These are phyloP conservation scores for Cephaloascus albidus DNA, from an alignment of 805 yeast genomes.

Conservation along the genomic window DNA sequence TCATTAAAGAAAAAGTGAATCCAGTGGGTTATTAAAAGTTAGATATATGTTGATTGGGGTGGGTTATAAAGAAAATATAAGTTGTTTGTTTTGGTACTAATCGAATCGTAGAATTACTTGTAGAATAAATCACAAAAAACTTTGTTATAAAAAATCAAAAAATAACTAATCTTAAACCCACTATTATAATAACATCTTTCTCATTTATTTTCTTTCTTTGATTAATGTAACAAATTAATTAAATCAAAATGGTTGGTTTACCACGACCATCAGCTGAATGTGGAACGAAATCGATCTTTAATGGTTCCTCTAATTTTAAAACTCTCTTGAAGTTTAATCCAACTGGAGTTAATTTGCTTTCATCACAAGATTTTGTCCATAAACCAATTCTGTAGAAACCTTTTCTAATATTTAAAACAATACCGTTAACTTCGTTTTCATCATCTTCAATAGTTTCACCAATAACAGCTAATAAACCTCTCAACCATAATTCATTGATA, in stretches of 20 bases:
- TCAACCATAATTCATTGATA: constrained; percentile 87
- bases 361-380: constrained; percentile 84
- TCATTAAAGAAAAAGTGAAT: constrained; percentile 33
- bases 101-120: neutral
- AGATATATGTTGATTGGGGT: too few species aligned
- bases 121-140: neutral
- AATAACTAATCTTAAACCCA: neutral
- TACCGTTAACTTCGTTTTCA: constrained; percentile 84
- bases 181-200: neutral
- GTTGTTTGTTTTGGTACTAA: neutral
- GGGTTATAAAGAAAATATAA: too few species aligned
- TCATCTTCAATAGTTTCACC: constrained; percentile 91
- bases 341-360: constrained; percentile 52
- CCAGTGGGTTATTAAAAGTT: constrained; percentile 23
- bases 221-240: constrained; percentile 7
- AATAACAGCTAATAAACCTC: constrained; percentile 79
- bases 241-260: constrained; percentile 19
- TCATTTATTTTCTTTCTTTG: neutral
- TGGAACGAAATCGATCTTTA: constrained; percentile 70
- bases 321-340: constrained; percentile 86
- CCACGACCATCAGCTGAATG: constrained; percentile 45
- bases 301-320: constrained; percentile 64
- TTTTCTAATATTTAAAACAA: constrained; percentile 82
- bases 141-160: neutral
- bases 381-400: constrained; percentile 76